Evolutionary conservation across 1,139 yeast species (phyloP).

Genomic region (Scheffersomyces segobiensis): DNA sequence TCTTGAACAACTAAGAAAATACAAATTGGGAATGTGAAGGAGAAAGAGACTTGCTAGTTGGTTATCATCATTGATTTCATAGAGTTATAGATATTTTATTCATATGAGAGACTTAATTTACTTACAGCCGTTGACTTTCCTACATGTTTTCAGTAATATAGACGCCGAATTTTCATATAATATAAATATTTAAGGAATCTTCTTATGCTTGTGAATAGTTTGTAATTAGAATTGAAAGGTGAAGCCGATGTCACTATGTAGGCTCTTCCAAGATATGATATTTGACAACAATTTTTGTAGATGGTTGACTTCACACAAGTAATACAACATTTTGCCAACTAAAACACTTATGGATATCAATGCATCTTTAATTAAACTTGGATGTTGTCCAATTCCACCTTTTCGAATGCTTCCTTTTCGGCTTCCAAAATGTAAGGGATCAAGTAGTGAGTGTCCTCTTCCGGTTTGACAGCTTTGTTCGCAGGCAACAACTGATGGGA

Average conservation of each 20-base stretch:
- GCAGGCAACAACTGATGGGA: constrained; percentile 85
- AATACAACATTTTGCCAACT: not conserved
- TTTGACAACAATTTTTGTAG: not conserved
- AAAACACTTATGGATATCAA: not conserved
- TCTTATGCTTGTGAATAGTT: not conserved
- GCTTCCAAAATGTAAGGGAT: constrained; percentile 91
- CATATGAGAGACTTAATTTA: not conserved
- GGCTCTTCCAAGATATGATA: not conserved
- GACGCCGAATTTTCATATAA: not conserved
- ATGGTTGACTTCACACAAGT: too few relatives aligned
- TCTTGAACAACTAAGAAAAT: constrained; percentile 71
- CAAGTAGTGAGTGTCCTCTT: constrained; percentile 83
- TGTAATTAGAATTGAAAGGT: not conserved
- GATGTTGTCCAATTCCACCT: constrained; percentile 83
- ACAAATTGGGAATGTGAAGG: constrained; percentile 48
- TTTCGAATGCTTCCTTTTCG: constrained; percentile 89
- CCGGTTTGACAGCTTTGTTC: constrained; percentile 73
- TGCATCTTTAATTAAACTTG: constrained; percentile 26
- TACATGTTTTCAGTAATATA: not conserved
- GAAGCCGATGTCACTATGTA: not conserved
- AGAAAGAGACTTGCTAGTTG: not conserved
- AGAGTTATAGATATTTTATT: not conserved
- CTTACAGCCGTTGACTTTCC: not conserved
- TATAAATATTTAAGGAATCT: not conserved
- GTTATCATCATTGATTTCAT: constrained; percentile 2